phyloP scores from a whole-genome alignment of 139 green algal genomes.

The Asterochloris erici region DNA sequence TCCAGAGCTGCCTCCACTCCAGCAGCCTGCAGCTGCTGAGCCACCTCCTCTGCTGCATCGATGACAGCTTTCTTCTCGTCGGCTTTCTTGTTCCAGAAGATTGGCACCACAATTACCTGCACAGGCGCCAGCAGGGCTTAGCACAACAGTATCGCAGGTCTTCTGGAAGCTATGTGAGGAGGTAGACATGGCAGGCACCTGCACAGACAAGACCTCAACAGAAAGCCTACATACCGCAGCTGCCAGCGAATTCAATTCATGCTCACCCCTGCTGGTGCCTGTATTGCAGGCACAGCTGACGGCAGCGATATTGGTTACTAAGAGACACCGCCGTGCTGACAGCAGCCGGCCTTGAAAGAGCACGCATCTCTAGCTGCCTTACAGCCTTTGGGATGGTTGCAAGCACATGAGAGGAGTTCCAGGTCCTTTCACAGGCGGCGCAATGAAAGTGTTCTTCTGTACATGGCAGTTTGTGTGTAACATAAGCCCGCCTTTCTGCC shows the following conservation, averaged over 20 bases:
- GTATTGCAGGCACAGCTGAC: neutral
- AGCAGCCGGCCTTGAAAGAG: no score
- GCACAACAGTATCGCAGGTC: neutral
- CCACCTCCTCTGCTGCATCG: conserved; percentile 24
- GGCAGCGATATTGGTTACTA: no score
- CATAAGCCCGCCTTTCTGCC: no score
- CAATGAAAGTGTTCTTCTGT: no score
- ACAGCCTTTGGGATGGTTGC: no score
- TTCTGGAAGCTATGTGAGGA: neutral
- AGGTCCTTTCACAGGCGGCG: no score
- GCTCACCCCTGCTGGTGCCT: neutral
- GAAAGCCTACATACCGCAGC: no score
- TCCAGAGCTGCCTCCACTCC: conserved; percentile 45
- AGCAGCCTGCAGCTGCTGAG: conserved; percentile 28
- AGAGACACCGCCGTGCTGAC: no score
- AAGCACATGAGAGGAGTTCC: no score
- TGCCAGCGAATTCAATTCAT: neutral
- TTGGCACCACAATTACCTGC: conserved; percentile 54
- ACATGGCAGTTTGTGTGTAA: no score
- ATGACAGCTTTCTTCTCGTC: conserved; percentile 43
- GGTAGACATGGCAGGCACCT: neutral
- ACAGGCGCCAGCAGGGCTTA: neutral
- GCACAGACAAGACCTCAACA: neutral
- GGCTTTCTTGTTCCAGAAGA: conserved; percentile 55
- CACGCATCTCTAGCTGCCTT: no score